Evolutionary conservation across 331 rosid genomes (phyloP).

Genomic region (Dryas integrifolia): DNA sequence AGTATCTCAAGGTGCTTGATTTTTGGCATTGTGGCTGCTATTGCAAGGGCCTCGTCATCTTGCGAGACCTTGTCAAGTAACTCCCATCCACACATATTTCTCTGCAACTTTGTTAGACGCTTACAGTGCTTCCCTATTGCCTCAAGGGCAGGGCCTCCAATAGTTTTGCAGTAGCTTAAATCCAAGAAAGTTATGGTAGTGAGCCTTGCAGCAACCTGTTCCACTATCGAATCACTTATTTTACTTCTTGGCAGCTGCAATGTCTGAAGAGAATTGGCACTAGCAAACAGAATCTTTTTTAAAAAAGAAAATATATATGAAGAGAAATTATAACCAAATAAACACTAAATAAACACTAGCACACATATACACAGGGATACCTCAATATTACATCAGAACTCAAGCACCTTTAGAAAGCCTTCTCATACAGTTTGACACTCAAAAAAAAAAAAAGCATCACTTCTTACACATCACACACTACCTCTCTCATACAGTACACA

Average conservation of each 20-base stretch:
- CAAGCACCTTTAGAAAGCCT: neutral
- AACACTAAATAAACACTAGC: neutral
- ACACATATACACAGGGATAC: neutral
- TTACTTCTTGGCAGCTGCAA: conserved; percentile 19
- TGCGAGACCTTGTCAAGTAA: conserved; percentile 1
- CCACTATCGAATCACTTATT: conserved; percentile 18
- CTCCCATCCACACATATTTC: neutral
- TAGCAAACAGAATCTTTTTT: conserved; percentile 7
- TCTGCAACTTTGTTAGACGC: conserved; percentile 15
- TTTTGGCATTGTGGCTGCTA: conserved; percentile 32
- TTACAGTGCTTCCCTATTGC: conserved; percentile 26
- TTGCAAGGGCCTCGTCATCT: conserved; percentile 26
- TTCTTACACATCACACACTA: neutral
- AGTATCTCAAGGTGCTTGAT: conserved; percentile 21
- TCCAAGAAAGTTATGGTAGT: conserved; percentile 19
- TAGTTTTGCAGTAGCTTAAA: conserved; percentile 24
- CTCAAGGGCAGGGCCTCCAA: conserved; percentile 24
- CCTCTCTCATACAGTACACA: neutral
- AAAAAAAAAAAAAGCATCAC: neutral
- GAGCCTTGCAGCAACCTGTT: conserved; percentile 19
- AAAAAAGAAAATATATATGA: neutral
- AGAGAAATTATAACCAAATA: neutral
- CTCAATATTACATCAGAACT: neutral
- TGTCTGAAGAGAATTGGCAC: conserved; percentile 28
- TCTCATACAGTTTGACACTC: neutral